Evolutionary conservation across 75 land plant genomes (phyloP).

Genomic region (Pseudotsuga menziesii): DNA sequence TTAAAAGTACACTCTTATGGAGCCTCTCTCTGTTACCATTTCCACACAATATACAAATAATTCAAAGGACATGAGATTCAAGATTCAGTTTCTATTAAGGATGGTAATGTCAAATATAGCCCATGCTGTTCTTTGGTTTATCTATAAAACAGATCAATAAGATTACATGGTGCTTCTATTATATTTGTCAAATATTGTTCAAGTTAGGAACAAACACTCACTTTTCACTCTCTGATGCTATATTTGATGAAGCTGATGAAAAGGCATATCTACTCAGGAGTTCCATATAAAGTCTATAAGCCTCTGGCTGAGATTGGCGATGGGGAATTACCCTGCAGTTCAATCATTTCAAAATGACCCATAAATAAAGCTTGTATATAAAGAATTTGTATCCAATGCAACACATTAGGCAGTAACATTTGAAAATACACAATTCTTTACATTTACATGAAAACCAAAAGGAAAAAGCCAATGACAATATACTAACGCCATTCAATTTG

Average conservation of each 20-base stretch:
- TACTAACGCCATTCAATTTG: not conserved
- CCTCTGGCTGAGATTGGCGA: constrained; percentile 56
- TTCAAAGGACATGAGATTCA: no score
- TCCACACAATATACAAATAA: no score
- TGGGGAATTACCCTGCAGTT: constrained; percentile 46
- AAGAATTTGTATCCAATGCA: not conserved
- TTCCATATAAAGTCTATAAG: constrained; percentile 54
- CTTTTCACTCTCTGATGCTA: constrained; percentile 17
- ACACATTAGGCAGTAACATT: not conserved
- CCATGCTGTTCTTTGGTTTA: no score
- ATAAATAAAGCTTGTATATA: not conserved
- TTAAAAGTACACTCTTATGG: no score
- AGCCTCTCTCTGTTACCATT: no score
- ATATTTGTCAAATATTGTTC: not conserved
- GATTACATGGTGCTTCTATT: not conserved
- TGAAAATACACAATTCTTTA: not conserved
- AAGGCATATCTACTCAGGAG: constrained; percentile 49
- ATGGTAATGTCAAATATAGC: no score
- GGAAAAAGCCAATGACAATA: not conserved
- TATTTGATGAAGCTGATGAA: constrained; percentile 15
- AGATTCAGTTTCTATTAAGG: no score
- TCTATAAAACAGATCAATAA: no score
- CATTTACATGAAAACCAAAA: not conserved
- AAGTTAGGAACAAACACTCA: not conserved
- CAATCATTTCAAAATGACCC: not conserved